Evolutionary conservation across 2,329 filamentous ascomycete genomes (phyloP).

Genomic region (Cladophialophora bantiana): DNA sequence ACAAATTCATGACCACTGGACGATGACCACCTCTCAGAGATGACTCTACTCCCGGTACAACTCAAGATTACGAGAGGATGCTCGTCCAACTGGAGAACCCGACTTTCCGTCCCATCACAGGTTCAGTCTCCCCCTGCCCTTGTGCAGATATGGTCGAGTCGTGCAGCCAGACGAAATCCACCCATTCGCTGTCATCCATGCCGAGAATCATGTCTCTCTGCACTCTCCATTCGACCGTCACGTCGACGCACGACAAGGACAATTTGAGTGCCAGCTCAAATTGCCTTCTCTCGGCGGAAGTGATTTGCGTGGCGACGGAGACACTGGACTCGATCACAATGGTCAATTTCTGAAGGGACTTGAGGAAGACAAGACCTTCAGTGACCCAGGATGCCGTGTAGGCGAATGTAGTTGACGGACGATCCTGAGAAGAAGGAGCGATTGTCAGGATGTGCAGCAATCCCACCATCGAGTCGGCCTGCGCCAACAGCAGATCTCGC

Average conservation of each 20-base stretch:
- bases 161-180: conserved; percentile 5
- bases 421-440: not conserved
- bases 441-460: conserved; percentile 21
- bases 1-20: conserved; percentile 61
- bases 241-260: not conserved
- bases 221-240: conserved; percentile 18
- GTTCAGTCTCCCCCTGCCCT: conserved; percentile 2
- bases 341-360: conserved; percentile 21
- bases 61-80: not conserved
- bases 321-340: conserved; percentile 21
- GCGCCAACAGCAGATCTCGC: conserved; percentile 21
- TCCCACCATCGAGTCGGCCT: conserved; percentile 23
- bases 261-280: conserved; percentile 6
- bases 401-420: conserved; percentile 4
- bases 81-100: conserved; percentile 12
- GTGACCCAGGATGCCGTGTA: conserved; percentile 21
- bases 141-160: not conserved
- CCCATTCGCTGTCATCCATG: conserved; percentile 17
- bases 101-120: not conserved
- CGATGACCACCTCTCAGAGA: conserved; percentile 14
- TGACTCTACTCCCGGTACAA: not conserved
- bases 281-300: not conserved
- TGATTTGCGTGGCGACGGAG: conserved; percentile 11
- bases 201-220: conserved; percentile 2
- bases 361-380: conserved; percentile 20